phyloP scores from a whole-genome alignment of 2,329 filamentous ascomycete species.

The Pseudogymnoascus sp. region DNA sequence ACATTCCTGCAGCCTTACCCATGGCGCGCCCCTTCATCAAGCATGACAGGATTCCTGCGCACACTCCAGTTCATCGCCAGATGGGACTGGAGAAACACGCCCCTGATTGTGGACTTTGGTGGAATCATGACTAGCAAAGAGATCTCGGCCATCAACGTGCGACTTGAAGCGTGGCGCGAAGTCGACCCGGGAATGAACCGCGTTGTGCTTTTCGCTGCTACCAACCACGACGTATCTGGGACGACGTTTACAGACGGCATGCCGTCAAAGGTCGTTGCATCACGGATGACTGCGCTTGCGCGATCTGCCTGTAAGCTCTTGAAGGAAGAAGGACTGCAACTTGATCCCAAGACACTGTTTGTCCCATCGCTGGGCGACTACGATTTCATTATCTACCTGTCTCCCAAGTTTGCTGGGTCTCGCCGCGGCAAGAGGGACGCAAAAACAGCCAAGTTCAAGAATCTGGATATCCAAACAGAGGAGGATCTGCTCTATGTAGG shows the following conservation, averaged over 20 bases:
- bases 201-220: slow-evolving; percentile 72
- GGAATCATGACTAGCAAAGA: slow-evolving; percentile 55
- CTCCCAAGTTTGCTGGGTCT: slow-evolving; percentile 28
- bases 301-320: slow-evolving; percentile 63
- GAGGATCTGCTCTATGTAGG: slow-evolving; percentile 38
- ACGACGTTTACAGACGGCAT: slow-evolving; percentile 68
- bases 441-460: slow-evolving; percentile 61
- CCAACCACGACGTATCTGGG: slow-evolving; percentile 68
- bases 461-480: slow-evolving; percentile 57
- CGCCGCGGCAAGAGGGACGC: slow-evolving; percentile 30
- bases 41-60: slow-evolving; percentile 72
- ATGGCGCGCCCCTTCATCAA: slow-evolving; percentile 68
- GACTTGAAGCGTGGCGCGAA: slow-evolving; percentile 76
- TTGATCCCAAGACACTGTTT: slow-evolving; percentile 60
- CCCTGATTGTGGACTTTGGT: slow-evolving; percentile 71
- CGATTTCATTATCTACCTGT: slow-evolving; percentile 73
- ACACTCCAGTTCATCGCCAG: slow-evolving; percentile 70
- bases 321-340: slow-evolving; percentile 40
- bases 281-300: slow-evolving; percentile 73
- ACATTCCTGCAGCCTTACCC: slow-evolving; percentile 77
- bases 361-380: slow-evolving; percentile 66
- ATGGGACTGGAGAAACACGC: slow-evolving; percentile 87
- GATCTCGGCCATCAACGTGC: slow-evolving; percentile 55
- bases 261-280: slow-evolving; percentile 75
- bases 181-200: slow-evolving; percentile 85